phyloP scores from a whole-genome alignment of 2,329 filamentous ascomycete genomes.

The Tricladium varicosporioides region DNA sequence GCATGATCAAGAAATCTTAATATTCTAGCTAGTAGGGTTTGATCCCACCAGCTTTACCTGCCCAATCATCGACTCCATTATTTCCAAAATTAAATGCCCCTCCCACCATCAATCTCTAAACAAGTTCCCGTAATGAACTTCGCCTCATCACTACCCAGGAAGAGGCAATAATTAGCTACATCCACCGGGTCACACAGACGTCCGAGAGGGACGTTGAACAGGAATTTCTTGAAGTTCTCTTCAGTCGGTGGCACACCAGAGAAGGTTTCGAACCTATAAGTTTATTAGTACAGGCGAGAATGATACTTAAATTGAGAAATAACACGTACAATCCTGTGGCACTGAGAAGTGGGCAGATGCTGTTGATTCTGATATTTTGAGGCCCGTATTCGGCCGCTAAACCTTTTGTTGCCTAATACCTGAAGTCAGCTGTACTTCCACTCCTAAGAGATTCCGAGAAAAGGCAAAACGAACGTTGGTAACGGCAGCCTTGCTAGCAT shows the following conservation, averaged over 20 bases:
- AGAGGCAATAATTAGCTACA: slow-evolving; percentile 69
- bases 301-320: not conserved
- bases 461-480: slow-evolving; percentile 45
- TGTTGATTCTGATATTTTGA: slow-evolving; percentile 71
- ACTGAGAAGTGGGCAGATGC: slow-evolving; percentile 66
- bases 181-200: slow-evolving; percentile 58
- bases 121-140: slow-evolving; percentile 72
- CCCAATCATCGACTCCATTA: not conserved
- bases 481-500: slow-evolving; percentile 65
- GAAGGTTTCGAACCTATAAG: slow-evolving; percentile 41
- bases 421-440: not conserved
- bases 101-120: slow-evolving; percentile 61
- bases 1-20: too few relatives aligned
- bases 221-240: slow-evolving; percentile 55
- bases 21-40: too few relatives aligned
- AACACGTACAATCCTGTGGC: slow-evolving; percentile 54
- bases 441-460: not conserved
- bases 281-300: slow-evolving; percentile 29
- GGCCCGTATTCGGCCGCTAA: slow-evolving; percentile 73
- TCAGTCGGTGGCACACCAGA: slow-evolving; percentile 61
- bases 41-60: not conserved
- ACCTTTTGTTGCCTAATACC: slow-evolving; percentile 55
- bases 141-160: slow-evolving; percentile 69
- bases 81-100: slow-evolving; percentile 29
- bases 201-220: slow-evolving; percentile 54